Evolutionary conservation across 257 asterid genomes (phyloP).

Genomic region (Linaria vulgaris): DNA sequence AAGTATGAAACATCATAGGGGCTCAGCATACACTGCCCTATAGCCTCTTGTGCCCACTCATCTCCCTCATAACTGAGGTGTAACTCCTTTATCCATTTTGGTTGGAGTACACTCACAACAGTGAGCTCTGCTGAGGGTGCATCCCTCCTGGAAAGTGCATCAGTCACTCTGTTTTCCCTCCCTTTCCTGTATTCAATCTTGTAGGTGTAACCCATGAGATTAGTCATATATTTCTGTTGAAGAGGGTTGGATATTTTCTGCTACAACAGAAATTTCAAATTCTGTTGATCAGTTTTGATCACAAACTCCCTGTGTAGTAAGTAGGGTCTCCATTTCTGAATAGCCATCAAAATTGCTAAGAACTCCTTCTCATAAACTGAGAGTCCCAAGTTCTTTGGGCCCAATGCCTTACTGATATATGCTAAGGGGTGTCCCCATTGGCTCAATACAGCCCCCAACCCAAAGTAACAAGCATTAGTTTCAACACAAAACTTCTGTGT

Average conservation of each 20-base stretch:
- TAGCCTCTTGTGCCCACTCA: too few relatives aligned
- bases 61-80: too few relatives aligned
- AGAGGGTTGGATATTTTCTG: too few relatives aligned
- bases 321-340: neutral
- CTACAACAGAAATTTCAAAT: neutral
- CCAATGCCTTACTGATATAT: neutral
- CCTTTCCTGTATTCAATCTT: neutral
- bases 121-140: too few relatives aligned
- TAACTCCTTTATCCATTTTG: neutral
- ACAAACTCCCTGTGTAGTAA: neutral
- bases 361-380: neutral
- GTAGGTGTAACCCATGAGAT: neutral
- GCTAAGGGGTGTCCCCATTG: neutral
- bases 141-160: neutral
- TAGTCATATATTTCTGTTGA: neutral
- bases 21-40: too few relatives aligned
- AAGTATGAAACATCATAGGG: too few relatives aligned
- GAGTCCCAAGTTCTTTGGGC: neutral
- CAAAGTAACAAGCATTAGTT: too few relatives aligned
- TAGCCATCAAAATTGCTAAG: neutral
- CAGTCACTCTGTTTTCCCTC: neutral
- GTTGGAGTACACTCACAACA: neutral
- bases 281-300: conserved; percentile 9
- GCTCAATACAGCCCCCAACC: too few relatives aligned
- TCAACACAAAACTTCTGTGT: too few relatives aligned